These are phyloP conservation scores for Panicum virgatum DNA, from an alignment of 202 grass and related monocot genomes.

Conservation along the genomic window DNA sequence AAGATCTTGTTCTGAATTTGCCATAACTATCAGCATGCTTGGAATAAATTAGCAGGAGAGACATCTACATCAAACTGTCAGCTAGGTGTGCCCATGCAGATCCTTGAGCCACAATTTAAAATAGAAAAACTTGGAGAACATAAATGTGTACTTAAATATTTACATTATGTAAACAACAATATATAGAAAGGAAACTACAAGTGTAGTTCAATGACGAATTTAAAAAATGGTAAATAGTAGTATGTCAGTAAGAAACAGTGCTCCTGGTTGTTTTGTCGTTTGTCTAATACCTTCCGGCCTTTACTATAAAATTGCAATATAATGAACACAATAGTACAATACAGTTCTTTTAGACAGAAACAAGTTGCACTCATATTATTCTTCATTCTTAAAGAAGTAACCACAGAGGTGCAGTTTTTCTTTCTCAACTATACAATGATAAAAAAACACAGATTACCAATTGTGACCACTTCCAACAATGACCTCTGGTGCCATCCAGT, in stretches of 20 bases:
- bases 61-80: not conserved
- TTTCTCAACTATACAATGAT: not conserved
- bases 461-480: slow-evolving; percentile 93
- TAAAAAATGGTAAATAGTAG: not conserved
- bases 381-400: slow-evolving; percentile 1
- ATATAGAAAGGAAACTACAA: not conserved
- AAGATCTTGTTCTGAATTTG: slow-evolving; percentile 3
- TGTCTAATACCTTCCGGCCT: not conserved
- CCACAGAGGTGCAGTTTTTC: not conserved
- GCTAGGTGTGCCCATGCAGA: not conserved
- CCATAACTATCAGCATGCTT: not conserved
- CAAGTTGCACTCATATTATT: not conserved
- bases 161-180: not conserved
- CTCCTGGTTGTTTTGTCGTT: not conserved
- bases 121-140: not conserved
- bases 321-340: not conserved
- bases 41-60: not conserved
- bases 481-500: slow-evolving; percentile 98
- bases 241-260: not conserved
- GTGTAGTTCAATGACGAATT: not conserved
- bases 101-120: not conserved
- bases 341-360: not conserved
- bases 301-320: not conserved
- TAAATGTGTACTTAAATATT: not conserved
- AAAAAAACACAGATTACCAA: slow-evolving; percentile 47